Conservation (phyloP, 1,284 basidiomycete species). For the Ustilago nuda region DNA sequence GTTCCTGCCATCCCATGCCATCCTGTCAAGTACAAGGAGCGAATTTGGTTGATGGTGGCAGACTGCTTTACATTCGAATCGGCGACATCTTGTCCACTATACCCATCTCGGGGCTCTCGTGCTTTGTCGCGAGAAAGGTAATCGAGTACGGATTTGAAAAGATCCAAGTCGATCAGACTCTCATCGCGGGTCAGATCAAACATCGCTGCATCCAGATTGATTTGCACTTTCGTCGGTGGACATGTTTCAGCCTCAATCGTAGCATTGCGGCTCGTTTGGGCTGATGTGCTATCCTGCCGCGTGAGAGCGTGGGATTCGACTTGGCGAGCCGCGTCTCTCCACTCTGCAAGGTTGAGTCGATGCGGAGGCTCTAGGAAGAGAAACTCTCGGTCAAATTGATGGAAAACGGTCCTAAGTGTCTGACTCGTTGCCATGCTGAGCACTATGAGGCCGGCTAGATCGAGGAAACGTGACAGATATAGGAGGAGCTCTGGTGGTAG, state of each 20-base stretch:
- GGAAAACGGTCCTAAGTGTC: conserved; percentile 13
- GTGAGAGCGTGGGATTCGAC: conserved; percentile 5
- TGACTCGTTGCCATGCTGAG: conserved; percentile 28
- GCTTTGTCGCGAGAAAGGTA: conserved; percentile 1
- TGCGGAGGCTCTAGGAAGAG: conserved; percentile 36
- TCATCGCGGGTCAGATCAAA: conserved; percentile 31
- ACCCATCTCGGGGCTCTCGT: background rate
- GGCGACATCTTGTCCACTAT: no score
- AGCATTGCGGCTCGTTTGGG: background rate
- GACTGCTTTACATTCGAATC: background rate
- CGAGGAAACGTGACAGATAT: conserved; percentile 35
- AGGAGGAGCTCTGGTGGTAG: conserved; percentile 36
- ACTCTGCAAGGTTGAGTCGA: conserved; percentile 36
- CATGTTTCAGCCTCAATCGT: background rate
- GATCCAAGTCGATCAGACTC: conserved; percentile 38
- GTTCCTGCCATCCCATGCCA: conserved; percentile 48
- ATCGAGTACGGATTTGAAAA: conserved; percentile 24
- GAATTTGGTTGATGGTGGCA: conserved; percentile 14
- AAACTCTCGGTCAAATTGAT: conserved; percentile 37
- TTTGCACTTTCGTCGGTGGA: background rate
- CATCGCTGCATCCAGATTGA: conserved; percentile 6
- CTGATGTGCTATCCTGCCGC: background rate
- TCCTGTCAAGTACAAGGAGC: conserved; percentile 24
- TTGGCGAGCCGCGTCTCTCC: conserved; percentile 35
- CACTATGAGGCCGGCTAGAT: conserved; percentile 22